Percentiles rank a stretch among this genome's conserved stretches.
phyloP scores from a whole-genome alignment of 2,329 filamentous ascomycete species.

The Diaporthe caulivora region DNA sequence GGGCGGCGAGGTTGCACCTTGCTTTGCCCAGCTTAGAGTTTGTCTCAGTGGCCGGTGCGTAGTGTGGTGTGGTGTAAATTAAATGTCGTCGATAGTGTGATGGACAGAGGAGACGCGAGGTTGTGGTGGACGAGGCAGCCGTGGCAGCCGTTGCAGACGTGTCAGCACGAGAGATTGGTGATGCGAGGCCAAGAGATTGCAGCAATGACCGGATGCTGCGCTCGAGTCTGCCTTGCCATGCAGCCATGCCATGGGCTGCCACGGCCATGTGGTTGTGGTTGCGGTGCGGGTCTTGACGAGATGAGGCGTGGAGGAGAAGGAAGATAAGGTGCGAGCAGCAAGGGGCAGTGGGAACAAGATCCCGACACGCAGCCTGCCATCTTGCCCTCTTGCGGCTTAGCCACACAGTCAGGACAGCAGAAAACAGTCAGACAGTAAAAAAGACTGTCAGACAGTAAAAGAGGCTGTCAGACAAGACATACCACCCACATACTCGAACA shows the following conservation, averaged over 20 bases:
- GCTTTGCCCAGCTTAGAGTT: constrained; percentile 22
- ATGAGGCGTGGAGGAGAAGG: constrained; percentile 32
- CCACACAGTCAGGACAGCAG: constrained; percentile 5
- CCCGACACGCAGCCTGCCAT: background rate
- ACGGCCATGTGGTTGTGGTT: background rate
- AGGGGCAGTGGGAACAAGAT: constrained; percentile 9
- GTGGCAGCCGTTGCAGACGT: background rate
- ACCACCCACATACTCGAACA: too few species aligned
- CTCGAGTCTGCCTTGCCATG: constrained; percentile 20
- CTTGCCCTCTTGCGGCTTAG: constrained; percentile 3
- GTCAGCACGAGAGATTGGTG: constrained; percentile 20
- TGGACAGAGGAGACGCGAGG: constrained; percentile 2
- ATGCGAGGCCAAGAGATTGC: constrained; percentile 17
- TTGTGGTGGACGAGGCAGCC: constrained; percentile 2
- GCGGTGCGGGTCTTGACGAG: constrained; percentile 14
- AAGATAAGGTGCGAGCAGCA: constrained; percentile 29
- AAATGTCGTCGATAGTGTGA: background rate
- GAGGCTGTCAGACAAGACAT: too few species aligned
- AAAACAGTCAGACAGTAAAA: background rate
- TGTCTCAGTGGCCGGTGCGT: constrained; percentile 21
- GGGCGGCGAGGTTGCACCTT: constrained; percentile 13
- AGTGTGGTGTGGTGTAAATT: constrained; percentile 24
- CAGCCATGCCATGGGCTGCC: background rate
- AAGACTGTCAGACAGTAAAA: too few species aligned
- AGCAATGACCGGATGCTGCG: constrained; percentile 8